Percentiles rank a stretch among this genome's conserved stretches.
Conservation (phyloP, 495 filamentous ascomycete species). For the Trichoderma erinaceum region DNA sequence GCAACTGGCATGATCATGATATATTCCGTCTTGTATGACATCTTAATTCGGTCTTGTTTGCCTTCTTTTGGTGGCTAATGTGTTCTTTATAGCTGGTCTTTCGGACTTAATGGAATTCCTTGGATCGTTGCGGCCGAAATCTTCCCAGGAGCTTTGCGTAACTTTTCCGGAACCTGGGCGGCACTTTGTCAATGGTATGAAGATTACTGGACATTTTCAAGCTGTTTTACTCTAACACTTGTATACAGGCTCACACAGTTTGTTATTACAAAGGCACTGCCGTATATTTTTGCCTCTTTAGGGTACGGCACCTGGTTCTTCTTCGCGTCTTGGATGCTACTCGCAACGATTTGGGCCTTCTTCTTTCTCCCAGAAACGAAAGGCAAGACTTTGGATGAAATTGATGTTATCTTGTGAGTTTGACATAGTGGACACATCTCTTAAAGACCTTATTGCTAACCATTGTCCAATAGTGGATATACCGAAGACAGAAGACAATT, state of each 20-base stretch:
- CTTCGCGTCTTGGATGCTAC: slow-evolving; percentile 16
- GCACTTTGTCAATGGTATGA: slow-evolving; percentile 22
- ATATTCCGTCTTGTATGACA: slow-evolving; percentile 23
- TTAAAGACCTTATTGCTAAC: slow-evolving; percentile 29
- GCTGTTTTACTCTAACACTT: neutral
- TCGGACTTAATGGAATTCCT: slow-evolving; percentile 28
- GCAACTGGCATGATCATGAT: slow-evolving; percentile 38
- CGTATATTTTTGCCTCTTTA: slow-evolving; percentile 13
- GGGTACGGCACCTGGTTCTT: slow-evolving; percentile 16
- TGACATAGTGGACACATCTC: neutral
- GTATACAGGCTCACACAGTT: slow-evolving; percentile 7
- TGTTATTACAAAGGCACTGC: slow-evolving; percentile 16
- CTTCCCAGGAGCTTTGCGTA: slow-evolving; percentile 25
- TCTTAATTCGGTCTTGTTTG: neutral
- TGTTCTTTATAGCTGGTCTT: slow-evolving; percentile 22
- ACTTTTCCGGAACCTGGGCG: slow-evolving; percentile 24
- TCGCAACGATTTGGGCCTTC: slow-evolving; percentile 13
- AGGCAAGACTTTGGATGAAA: slow-evolving; percentile 62
- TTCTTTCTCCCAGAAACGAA: slow-evolving; percentile 62
- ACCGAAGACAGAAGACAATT: neutral
- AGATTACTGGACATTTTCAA: neutral
- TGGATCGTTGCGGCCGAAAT: slow-evolving; percentile 31
- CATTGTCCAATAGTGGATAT: neutral
- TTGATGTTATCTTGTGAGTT: slow-evolving; percentile 48
- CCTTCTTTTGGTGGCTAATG: neutral